Evolutionary conservation across 345 rosid genomes (phyloP), one percentile per base, ranked within the genome.

Genomic region (Euphorbia pulcherrima): DNA sequence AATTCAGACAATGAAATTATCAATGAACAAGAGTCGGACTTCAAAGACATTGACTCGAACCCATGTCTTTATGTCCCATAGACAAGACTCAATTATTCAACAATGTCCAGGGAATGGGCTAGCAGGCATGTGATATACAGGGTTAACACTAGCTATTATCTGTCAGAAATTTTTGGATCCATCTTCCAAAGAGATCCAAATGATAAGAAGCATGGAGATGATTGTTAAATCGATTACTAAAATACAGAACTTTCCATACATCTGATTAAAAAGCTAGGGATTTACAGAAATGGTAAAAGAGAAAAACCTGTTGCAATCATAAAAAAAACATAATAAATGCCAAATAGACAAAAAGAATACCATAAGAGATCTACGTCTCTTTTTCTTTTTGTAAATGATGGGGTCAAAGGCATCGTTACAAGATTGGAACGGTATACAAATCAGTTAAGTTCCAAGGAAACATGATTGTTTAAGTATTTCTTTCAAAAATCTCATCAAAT

Each of bases 101-200:
- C 67, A 62, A 40, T 17, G 68, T 63, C 72, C 70, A 27, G 33
- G 62, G 54, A 29, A 62, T 29, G 73, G 77, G 70, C 53, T 79
- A 74, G 37, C 18, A 66, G 75, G 75, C 75, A 72, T 77, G 75
- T 53, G 71, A 63, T 24, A 69, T 33, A 77, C 30, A 64, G 66
- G 26, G 52, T 56, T 35, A 57, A 29, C 33, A 41, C 47, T 44
- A 58, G 35, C 11, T 21, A 27, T 21, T 47, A 60, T 39, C 70
- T 58, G 23, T 44, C 48, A 71, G 55, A 41, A n/a, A 53, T 6
- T 53, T 66, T 53, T 53, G 39, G 51, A 63, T 63, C 67, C 11
- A 30, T 21, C 13, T 21, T 5, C 52, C 6, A 27, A 41, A 51
- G 26, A 23, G 29, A 65, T 50, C 37, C 23, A 44, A 23, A 14